Conservation (phyloP, 768 basidiomycete species). For the Daedaleopsis sinensis region DNA sequence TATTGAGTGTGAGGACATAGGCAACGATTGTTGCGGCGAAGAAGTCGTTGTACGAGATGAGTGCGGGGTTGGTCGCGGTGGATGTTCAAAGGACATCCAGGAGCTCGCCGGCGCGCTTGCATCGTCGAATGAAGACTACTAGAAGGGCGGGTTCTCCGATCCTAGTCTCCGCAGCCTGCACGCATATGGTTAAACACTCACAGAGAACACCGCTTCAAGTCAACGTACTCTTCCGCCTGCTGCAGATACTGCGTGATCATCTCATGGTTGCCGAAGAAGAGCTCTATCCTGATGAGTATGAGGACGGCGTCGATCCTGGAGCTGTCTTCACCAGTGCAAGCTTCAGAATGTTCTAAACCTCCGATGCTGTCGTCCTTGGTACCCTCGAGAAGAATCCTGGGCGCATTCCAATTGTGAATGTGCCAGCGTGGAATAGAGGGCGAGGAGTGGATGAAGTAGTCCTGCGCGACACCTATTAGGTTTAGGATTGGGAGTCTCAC, state of each 20-base stretch:
- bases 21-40: conserved; percentile 83
- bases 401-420: conserved; percentile 71
- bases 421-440: conserved; percentile 58
- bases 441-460: conserved; percentile 72
- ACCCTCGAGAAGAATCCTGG: conserved; percentile 64
- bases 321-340: conserved; percentile 87
- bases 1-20: conserved; percentile 72
- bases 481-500: conserved; percentile 86
- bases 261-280: no score
- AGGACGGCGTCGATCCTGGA: conserved; percentile 92
- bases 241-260: no score
- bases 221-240: no score
- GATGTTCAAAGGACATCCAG: conserved; percentile 94
- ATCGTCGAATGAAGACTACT: conserved; percentile 85
- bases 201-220: no score
- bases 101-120: no score
- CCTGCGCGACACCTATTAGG: conserved; percentile 76
- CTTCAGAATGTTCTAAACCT: conserved; percentile 75
- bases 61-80: conserved; percentile 89
- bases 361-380: conserved; percentile 69
- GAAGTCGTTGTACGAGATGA: conserved; percentile 88
- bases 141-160: conserved; percentile 91
- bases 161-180: conserved; percentile 96
- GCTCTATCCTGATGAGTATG: no score
- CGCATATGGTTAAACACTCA: no score